Evolutionary conservation across 257 asterid species (phyloP), one percentile per base, ranked within the genome.

Genomic region (Coffea canephora): DNA sequence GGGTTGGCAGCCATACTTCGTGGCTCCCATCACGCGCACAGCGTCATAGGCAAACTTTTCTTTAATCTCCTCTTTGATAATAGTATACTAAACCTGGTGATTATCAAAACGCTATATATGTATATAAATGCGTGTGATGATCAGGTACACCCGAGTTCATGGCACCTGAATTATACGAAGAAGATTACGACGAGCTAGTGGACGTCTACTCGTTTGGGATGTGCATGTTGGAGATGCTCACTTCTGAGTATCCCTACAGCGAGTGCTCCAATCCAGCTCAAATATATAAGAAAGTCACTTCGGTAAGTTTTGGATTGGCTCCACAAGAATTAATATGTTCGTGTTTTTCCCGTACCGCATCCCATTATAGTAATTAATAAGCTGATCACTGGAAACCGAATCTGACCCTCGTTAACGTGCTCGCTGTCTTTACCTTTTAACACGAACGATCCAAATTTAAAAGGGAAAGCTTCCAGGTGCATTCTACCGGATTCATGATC

Each of bases 211-310:
- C 98, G 14, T 93, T 93, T 71, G 98, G 98, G 59, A 91, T 93
- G 96, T 91, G 97, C 75, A 89, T 91, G 71, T 78, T 93, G 18
- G 98, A 93, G 84, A 90, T 93, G 94, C 94, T 93, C 45, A 91
- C 96, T 43, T 84, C 87, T 8, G 96, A 93, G 34, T 93, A 91
- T 78, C 98, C 98, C 0, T 93, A 93, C 76, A 84, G 82, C 73
- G 98, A 93, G 88, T 93, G 98, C 86, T 85, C 94, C 7, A 93
- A 93, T 76, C 91, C 97, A 68, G 98, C 98, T 84, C 98, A 93
- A 79, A 93, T 93, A n/a, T 93, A 93, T 88, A 93, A 90, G 96
- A 93, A 91, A 91, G 97, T 93, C 31, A 91, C 94, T 73, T 88
- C 92, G 82, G 98, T 93, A 84, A 89, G 86, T 71, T 16, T 75